These are phyloP conservation scores for Eremothecium cymbalariae DNA, from an alignment of 1,139 yeast species.

Conservation along the genomic window DNA sequence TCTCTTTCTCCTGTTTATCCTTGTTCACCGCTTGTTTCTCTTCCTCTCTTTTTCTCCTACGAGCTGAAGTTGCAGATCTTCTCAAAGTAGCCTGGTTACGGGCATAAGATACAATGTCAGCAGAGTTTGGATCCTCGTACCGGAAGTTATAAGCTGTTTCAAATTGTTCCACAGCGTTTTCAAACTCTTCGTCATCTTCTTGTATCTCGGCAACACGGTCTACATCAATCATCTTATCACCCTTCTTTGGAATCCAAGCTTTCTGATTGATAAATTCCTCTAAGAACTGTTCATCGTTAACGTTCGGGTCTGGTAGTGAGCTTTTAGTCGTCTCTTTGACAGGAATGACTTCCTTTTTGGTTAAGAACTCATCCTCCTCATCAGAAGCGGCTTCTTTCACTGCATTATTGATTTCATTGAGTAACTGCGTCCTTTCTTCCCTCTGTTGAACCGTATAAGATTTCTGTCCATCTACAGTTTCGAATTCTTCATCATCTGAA, in stretches of 20 bases:
- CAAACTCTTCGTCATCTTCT: slow-evolving; percentile 70
- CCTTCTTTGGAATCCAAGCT: slow-evolving; percentile 78
- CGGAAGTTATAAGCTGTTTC: slow-evolving; percentile 93
- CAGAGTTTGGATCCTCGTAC: slow-evolving; percentile 84
- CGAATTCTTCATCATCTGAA: slow-evolving; percentile 38
- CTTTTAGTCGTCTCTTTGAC: slow-evolving; percentile 27
- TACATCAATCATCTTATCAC: slow-evolving; percentile 46
- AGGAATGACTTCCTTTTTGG: slow-evolving; percentile 46
- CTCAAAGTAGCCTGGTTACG: slow-evolving; percentile 91
- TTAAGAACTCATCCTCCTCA: slow-evolving; percentile 49
- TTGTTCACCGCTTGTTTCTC: slow-evolving; percentile 47
- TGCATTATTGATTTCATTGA: slow-evolving; percentile 67
- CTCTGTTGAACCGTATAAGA: slow-evolving; percentile 64
- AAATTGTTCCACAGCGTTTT: slow-evolving; percentile 81
- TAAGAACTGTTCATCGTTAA: slow-evolving; percentile 59
- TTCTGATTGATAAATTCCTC: slow-evolving; percentile 62
- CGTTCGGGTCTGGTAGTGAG: slow-evolving; percentile 59
- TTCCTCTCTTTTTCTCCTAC: slow-evolving; percentile 77
- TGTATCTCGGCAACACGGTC: slow-evolving; percentile 39
- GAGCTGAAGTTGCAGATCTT: slow-evolving; percentile 62
- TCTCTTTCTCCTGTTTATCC: slow-evolving; percentile 50
- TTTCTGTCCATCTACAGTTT: slow-evolving; percentile 52
- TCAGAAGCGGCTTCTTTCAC: slow-evolving; percentile 39
- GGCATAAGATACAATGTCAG: slow-evolving; percentile 93
- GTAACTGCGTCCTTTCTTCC: slow-evolving; percentile 63